Percentiles rank a stretch among this genome's conserved stretches.
Conservation (phyloP, 495 filamentous ascomycete species). For the Podospora pseudopauciseta region DNA sequence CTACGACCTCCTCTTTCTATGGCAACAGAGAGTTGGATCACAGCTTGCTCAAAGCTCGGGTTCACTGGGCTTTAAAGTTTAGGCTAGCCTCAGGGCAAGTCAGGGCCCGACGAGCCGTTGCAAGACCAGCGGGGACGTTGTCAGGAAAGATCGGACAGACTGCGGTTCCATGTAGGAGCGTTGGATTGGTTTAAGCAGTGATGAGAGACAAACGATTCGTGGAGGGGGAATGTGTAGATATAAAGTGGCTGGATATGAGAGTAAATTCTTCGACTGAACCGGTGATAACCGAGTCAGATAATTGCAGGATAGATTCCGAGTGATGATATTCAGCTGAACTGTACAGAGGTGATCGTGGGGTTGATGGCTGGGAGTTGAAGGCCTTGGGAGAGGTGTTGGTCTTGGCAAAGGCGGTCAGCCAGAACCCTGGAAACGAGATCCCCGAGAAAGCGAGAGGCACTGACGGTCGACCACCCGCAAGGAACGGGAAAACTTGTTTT, state of each 20-base stretch:
- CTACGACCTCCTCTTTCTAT: too few relatives aligned
- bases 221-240: neutral
- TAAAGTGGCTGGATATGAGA: neutral
- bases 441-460: neutral
- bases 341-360: neutral
- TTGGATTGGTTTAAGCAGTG: constrained; percentile 6
- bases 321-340: neutral
- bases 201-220: neutral
- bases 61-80: too few relatives aligned
- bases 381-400: neutral
- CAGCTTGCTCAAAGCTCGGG: too few relatives aligned
- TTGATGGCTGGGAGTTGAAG: neutral
- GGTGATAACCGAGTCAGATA: neutral
- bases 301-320: neutral
- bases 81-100: neutral
- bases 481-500: constrained; percentile 3
- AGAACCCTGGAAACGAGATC: constrained; percentile 2
- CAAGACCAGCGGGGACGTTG: neutral
- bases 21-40: too few relatives aligned
- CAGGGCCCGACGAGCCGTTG: neutral
- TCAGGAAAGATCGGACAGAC: neutral
- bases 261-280: neutral
- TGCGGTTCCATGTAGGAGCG: constrained; percentile 7
- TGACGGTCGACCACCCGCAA: neutral
- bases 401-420: neutral